Conservation (phyloP, 2,329 filamentous ascomycete species). For the Hypoxylon sp. region DNA sequence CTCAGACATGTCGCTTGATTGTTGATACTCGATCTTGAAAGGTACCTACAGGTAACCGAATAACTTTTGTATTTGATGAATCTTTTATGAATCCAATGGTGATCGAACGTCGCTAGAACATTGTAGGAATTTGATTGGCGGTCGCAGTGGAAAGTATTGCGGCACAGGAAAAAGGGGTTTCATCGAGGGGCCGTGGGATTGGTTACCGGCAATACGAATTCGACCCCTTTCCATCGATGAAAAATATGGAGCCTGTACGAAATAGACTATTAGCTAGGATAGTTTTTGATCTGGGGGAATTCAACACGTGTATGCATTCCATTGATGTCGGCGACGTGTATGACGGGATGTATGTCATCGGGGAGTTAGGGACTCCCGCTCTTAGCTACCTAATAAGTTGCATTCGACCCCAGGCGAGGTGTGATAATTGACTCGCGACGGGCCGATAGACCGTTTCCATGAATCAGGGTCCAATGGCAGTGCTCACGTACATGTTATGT, state of each 20-base stretch:
- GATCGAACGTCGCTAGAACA: neutral
- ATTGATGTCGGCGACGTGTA: conserved; percentile 3
- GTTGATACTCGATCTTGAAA: neutral
- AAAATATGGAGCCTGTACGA: conserved; percentile 2
- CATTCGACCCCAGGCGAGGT: neutral
- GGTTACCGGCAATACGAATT: neutral
- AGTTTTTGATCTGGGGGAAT: conserved; percentile 1
- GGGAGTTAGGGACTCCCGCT: neutral
- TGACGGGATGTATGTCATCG: conserved; percentile 2
- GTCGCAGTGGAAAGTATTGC: neutral
- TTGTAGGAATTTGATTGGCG: neutral
- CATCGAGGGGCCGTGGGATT: neutral
- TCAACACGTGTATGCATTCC: neutral
- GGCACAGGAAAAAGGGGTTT: neutral
- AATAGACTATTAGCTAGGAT: neutral
- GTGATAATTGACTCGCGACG: conserved; percentile 1
- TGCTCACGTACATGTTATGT: conserved; percentile 16
- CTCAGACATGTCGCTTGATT: neutral
- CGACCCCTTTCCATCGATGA: neutral
- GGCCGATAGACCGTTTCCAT: conserved; percentile 1
- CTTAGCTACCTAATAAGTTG: neutral
- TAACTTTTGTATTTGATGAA: neutral
- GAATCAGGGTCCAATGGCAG: neutral
- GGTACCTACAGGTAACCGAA: neutral
- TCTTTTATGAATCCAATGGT: conserved; percentile 4